Base-by-base conservation (phyloP, 2,329 filamentous ascomycete species). In the Onygenales sp. region DNA sequence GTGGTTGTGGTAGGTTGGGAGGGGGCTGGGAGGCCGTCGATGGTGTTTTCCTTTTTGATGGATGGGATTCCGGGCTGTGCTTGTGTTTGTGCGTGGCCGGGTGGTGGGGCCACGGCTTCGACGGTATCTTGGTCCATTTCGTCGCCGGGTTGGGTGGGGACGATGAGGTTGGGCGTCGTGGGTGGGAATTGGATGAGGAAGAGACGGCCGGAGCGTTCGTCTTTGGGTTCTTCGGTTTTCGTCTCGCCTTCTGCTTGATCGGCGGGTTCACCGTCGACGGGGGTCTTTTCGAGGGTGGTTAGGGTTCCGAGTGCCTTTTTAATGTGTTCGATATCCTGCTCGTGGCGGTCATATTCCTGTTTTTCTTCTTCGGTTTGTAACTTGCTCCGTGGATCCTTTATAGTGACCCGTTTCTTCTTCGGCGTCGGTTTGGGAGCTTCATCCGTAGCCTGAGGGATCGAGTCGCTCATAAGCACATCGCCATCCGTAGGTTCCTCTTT, bases 181-280 rank as follows among this genome's bases (percentile, higher is more conserved):
- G 82, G 81, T 10, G 82, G 82, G 60, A 85, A 78, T 64, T 85
- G 82, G 64, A 85, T 80, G 50, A 84, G 72, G 63, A 84, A 84
- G 51, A 82, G 73, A 54, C 78, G 76, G 52, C 82, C 77, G 38
- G 77, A 69, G 14, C 75, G 71, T 43, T 71, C 70, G 50, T 70
- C 75, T 60, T 70, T 61, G 48, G 54, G 58, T 9, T 49, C 50
- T 32, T 69, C 64, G 27, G 21, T 66, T n/a, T 57, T 58, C 50
- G 46, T 14, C 54, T 61, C 57, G 39, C 59, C 58, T 46, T 64
- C 52, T 31, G 14, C 10, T 17, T n/a, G 33, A 39, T n/a, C 36
- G 9, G 10, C 43, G 31, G 36, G 41, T 48, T 57, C 54, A 5
- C 50, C 64, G 14, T 63, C 64, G 13, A 61, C 58, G 35, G 45